Base-by-base conservation (phyloP, 345 rosid genomes). In the Populus euphratica region DNA sequence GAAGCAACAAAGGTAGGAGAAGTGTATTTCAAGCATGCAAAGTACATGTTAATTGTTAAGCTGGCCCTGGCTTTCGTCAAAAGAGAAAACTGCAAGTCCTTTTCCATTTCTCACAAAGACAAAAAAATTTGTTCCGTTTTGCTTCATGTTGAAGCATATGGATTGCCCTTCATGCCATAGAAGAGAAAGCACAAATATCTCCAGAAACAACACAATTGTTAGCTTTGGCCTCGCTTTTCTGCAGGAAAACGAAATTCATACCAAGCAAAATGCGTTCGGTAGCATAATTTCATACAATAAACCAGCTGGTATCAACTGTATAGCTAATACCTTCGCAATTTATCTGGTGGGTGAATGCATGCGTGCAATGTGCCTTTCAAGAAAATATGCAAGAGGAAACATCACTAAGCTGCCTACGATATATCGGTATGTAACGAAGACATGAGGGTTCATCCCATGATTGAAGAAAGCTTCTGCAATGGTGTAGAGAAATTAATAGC, bases 201-300 rank as follows among this genome's bases (percentile, higher is more conserved):
- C 84, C 64, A 76, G 14, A 73, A 81, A 81, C 31, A 84, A 21
- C 6, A 61, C 52, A 39, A 56, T 54, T 17, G 81, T 78, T 76
- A 84, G 56, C 68, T 75, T 78, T 33, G 84, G 84, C 82, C 86
- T 84, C 33, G 11, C 5, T 41, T 76, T 69, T 70, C 86, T 84
- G 84, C 70, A 54, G 5, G 36, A 77, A 31, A 74, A 21, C 1
- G 65, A 76, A 43, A 31, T 14, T 17, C 54, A 49, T 49, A 49
- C 17, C 5, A 49, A 49, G 54, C 54, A 49, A 49, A 49, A 49
- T 16, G 7, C 0, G 2, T 16, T 49, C 18, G 5, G 21, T 49
- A 49, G 21, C 54, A 49, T 49, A 49, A 49, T 49, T 49, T 16
- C 18, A 16, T 17, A 49, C 50, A 49, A 49, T 49, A 49, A 49